Evolutionary conservation across 805 yeast species (phyloP).

Genomic region (Kluyveromyces lactis): DNA sequence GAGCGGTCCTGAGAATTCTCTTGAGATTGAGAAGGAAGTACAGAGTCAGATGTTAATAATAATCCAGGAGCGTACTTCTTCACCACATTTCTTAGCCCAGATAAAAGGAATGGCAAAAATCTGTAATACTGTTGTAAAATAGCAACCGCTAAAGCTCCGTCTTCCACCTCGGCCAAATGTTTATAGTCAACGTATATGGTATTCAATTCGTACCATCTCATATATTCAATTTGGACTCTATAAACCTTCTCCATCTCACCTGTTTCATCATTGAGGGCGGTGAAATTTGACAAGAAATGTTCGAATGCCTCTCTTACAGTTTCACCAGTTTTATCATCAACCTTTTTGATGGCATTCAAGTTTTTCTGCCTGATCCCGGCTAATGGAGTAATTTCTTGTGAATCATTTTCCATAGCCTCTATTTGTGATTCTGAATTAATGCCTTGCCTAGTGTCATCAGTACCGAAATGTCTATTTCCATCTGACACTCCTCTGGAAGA

Average conservation of each 20-base stretch:
- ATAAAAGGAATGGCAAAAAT: constrained; percentile 75
- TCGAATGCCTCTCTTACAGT: constrained; percentile 89
- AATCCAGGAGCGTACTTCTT: constrained; percentile 69
- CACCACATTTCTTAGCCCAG: constrained; percentile 66
- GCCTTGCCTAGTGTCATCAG: constrained; percentile 10
- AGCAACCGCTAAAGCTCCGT: constrained; percentile 84
- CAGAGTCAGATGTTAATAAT: constrained; percentile 38
- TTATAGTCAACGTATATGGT: constrained; percentile 81
- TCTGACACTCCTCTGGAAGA: constrained; percentile 24
- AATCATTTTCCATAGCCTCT: constrained; percentile 2
- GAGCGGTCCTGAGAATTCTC: constrained; percentile 21
- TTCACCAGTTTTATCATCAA: constrained; percentile 86
- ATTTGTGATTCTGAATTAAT: constrained; percentile 13
- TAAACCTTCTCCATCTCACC: constrained; percentile 47
- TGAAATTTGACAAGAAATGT: constrained; percentile 63
- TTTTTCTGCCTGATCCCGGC: constrained; percentile 42
- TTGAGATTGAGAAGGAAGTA: constrained; percentile 20
- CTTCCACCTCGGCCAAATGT: constrained; percentile 66
- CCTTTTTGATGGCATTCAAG: constrained; percentile 69
- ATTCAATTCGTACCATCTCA: constrained; percentile 65
- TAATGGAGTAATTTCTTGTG: constrained; percentile 18
- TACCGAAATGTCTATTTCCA: constrained; percentile 24
- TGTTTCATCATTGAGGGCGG: constrained; percentile 30
- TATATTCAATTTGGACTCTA: constrained; percentile 69
- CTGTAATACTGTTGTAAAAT: constrained; percentile 87